Percentiles rank a stretch among this genome's conserved stretches.
Evolutionary conservation across 371 early-diverging fungal species (phyloP).

Genomic region (Lichtheimia corymbifera): DNA sequence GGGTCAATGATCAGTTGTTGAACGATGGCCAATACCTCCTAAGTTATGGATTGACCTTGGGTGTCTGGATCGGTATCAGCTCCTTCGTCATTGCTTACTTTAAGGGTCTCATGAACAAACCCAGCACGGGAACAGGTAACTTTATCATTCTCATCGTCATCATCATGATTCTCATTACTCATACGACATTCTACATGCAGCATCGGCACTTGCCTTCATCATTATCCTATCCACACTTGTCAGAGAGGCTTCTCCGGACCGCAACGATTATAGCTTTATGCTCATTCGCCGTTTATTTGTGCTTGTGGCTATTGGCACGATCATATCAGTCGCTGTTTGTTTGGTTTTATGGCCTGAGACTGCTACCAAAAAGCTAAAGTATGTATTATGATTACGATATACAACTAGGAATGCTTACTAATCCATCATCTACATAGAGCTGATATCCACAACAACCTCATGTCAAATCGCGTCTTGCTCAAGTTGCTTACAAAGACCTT

Average conservation of each 20-base stretch:
- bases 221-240: slow-evolving; percentile 52
- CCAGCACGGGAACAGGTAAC: slow-evolving; percentile 51
- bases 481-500: slow-evolving; percentile 68
- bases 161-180: not conserved
- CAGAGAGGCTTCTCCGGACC: slow-evolving; percentile 45
- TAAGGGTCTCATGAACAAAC: slow-evolving; percentile 57
- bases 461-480: slow-evolving; percentile 51
- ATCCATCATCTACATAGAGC: slow-evolving; percentile 23
- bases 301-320: slow-evolving; percentile 48
- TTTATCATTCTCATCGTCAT: not conserved
- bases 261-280: slow-evolving; percentile 39
- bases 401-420: not conserved
- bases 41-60: slow-evolving; percentile 52
- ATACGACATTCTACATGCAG: slow-evolving; percentile 21
- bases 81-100: slow-evolving; percentile 61
- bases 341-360: slow-evolving; percentile 62
- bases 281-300: slow-evolving; percentile 52
- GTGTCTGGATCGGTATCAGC: slow-evolving; percentile 59
- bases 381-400: slow-evolving; percentile 1
- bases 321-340: slow-evolving; percentile 51
- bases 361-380: slow-evolving; percentile 60
- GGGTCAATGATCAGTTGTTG: slow-evolving; percentile 51
- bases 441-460: slow-evolving; percentile 54
- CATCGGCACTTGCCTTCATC: slow-evolving; percentile 58
- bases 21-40: slow-evolving; percentile 36